Evolutionary conservation across 805 yeast species (phyloP).

Genomic region (Lachancea thermotolerans): DNA sequence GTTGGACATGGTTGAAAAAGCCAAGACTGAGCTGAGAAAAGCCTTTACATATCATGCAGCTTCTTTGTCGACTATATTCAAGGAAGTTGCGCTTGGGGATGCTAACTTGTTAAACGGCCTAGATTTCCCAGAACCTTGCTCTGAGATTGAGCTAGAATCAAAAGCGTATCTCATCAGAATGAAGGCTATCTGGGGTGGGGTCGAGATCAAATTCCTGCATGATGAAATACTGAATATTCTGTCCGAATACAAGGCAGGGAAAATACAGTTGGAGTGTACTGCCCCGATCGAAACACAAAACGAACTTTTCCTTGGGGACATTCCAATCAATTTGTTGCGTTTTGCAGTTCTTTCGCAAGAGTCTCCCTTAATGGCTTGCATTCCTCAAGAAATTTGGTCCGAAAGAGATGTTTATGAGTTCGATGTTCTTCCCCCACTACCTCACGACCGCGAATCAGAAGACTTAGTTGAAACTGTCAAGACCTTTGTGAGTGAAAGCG

Average conservation of each 20-base stretch:
- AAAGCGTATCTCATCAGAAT: constrained; percentile 59
- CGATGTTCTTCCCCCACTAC: constrained; percentile 63
- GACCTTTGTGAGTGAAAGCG: constrained; percentile 30
- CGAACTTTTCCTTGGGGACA: constrained; percentile 23
- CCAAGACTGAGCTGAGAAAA: constrained; percentile 38
- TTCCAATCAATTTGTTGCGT: constrained; percentile 58
- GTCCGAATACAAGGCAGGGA: constrained; percentile 9
- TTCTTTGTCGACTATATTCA: constrained; percentile 29
- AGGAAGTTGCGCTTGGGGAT: constrained; percentile 24
- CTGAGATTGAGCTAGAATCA: constrained; percentile 29
- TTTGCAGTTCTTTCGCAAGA: constrained; percentile 69
- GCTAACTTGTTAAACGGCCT: constrained; percentile 10
- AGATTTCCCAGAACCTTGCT: constrained; percentile 10
- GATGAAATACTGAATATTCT: constrained; percentile 34
- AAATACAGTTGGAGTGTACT: constrained; percentile 4
- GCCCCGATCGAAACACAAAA: constrained; percentile 4
- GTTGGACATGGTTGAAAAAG: constrained; percentile 37
- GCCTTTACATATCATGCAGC: constrained; percentile 56
- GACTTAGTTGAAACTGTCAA: constrained; percentile 34
- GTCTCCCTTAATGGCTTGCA: constrained; percentile 59
- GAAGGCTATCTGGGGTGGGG: constrained; percentile 46
- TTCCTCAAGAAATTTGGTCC: constrained; percentile 58
- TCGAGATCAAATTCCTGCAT: constrained; percentile 41
- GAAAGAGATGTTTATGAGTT: constrained; percentile 58
- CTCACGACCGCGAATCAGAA: constrained; percentile 27